These are phyloP conservation scores for Fusarium redolens DNA, from an alignment of 2,329 filamentous ascomycete genomes.

Conservation along the genomic window DNA sequence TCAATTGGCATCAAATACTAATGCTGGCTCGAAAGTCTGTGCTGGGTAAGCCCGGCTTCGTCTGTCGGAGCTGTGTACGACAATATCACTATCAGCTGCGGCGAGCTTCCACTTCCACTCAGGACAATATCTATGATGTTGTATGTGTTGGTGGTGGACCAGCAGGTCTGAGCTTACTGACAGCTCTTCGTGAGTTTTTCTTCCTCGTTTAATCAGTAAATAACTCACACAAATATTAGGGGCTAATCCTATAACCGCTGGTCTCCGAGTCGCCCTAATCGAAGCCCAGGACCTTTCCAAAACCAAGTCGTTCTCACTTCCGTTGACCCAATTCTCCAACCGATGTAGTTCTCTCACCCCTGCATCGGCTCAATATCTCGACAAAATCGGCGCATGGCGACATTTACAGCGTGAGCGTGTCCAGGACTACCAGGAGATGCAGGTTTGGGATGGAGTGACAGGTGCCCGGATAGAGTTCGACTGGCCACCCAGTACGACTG, in stretches of 20 bases:
- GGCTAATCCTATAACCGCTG: slow-evolving; percentile 77
- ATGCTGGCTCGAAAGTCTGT: slow-evolving; percentile 47
- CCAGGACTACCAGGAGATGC: slow-evolving; percentile 94
- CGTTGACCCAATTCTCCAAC: slow-evolving; percentile 82
- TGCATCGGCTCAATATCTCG: slow-evolving; percentile 83
- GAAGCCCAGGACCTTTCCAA: slow-evolving; percentile 88
- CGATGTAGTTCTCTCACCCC: slow-evolving; percentile 96
- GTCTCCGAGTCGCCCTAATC: slow-evolving; percentile 86
- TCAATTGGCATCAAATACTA: slow-evolving; percentile 10
- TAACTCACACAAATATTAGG: slow-evolving; percentile 60
- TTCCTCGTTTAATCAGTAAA: neutral
- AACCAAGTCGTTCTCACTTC: slow-evolving; percentile 73
- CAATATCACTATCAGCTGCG: slow-evolving; percentile 51
- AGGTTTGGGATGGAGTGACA: slow-evolving; percentile 96
- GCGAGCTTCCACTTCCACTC: slow-evolving; percentile 56
- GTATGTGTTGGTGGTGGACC: slow-evolving; percentile 92
- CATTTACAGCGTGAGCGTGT: slow-evolving; percentile 79
- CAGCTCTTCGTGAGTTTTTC: slow-evolving; percentile 72
- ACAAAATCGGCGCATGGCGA: slow-evolving; percentile 85
- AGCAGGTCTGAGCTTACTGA: slow-evolving; percentile 84
- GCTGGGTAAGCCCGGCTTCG: slow-evolving; percentile 47
- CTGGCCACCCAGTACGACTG: slow-evolving; percentile 65
- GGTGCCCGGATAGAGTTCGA: slow-evolving; percentile 91
- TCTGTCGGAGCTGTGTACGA: slow-evolving; percentile 62
- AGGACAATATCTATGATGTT: slow-evolving; percentile 87